A percentile compares a stretch with the other conserved stretches of the same genome.
Conservation (phyloP, 768 basidiomycete genomes). For the Lactarius tabidus region DNA sequence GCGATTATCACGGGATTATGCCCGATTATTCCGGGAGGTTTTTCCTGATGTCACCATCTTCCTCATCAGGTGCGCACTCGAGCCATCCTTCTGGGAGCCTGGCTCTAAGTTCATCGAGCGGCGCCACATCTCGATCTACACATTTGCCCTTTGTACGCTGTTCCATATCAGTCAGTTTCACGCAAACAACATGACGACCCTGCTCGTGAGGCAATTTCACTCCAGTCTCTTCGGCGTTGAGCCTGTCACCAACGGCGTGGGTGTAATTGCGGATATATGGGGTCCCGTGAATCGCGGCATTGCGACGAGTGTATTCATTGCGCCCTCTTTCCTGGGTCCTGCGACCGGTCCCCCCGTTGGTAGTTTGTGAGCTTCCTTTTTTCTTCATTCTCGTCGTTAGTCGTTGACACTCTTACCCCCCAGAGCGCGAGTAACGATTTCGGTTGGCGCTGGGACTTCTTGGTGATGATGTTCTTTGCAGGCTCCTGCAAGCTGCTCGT, state of each 20-base stretch:
- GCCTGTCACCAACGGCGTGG: constrained; percentile 27
- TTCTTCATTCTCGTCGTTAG: not conserved
- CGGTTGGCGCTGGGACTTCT: constrained; percentile 66
- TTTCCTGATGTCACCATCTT: too few relatives aligned
- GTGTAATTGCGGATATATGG: constrained; percentile 31
- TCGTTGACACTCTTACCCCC: not conserved
- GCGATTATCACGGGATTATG: too few relatives aligned
- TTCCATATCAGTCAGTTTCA: constrained; percentile 19
- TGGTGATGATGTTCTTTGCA: constrained; percentile 65
- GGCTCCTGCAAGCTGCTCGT: constrained; percentile 45
- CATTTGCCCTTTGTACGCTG: constrained; percentile 7
- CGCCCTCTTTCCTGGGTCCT: constrained; percentile 29
- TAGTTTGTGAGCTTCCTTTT: constrained; percentile 23
- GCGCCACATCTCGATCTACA: constrained; percentile 19
- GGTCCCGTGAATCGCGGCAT: constrained; percentile 27
- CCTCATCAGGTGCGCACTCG: constrained; percentile 26
- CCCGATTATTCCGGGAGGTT: too few relatives aligned
- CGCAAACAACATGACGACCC: constrained; percentile 22
- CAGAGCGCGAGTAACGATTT: constrained; percentile 12
- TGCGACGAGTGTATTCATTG: constrained; percentile 25
- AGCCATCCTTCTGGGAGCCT: constrained; percentile 26
- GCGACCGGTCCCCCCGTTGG: constrained; percentile 29
- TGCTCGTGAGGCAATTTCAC: constrained; percentile 28
- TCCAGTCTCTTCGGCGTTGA: constrained; percentile 27
- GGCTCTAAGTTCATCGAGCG: constrained; percentile 26